Evolutionary conservation across 495 filamentous ascomycete species (phyloP), one percentile per base, ranked within the genome.

Genomic region (Hypoxylon intermedium): DNA sequence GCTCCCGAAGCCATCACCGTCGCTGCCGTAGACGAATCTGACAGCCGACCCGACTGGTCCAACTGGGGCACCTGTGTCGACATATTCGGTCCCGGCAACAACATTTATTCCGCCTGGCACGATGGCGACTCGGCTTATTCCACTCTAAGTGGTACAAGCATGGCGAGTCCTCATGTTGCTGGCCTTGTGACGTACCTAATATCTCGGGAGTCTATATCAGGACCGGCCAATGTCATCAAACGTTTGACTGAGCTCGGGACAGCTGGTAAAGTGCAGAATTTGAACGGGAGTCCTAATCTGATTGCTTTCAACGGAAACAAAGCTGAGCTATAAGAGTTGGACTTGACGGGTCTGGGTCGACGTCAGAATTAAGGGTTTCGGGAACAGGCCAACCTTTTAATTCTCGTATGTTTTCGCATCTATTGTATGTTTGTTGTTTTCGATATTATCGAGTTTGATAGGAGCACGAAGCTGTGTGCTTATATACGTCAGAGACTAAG

Each of bases 51-150:
- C 3, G 19, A 18, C 28, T 83, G 79, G 70, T 78, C 77, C 0
- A 82, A 83, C 63, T 83, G 74, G 57, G 80, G 80, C 0, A 34
- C 57, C 6, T 72, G 78, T 38, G 79, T 82, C 2, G 76, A 77
- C 16, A 53, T 64, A 15, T 64, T 64, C 5, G 60, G 33, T 3
- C 60, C 60, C 2, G 60, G 60, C 11, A 49, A 46, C 23, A 47
- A 70, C 64, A 64, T 64, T 16, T 53, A 53, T 53, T 77, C 75
- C 26, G 79, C 78, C 19, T 79, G 74, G 65, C 70, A 67, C 2
- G 63, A 67, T 1, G 36, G 38, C 15, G 65, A 58, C 24, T 63
- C 74, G 16, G 59, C 71, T 20, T 76, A 77, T 77, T 79, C 16
- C 48, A 74, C 59, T 9, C 57, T 78, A 33, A 70, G 70, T 30